phyloP scores from a whole-genome alignment of 2,329 filamentous ascomycete genomes.

The Colletotrichum siamense region DNA sequence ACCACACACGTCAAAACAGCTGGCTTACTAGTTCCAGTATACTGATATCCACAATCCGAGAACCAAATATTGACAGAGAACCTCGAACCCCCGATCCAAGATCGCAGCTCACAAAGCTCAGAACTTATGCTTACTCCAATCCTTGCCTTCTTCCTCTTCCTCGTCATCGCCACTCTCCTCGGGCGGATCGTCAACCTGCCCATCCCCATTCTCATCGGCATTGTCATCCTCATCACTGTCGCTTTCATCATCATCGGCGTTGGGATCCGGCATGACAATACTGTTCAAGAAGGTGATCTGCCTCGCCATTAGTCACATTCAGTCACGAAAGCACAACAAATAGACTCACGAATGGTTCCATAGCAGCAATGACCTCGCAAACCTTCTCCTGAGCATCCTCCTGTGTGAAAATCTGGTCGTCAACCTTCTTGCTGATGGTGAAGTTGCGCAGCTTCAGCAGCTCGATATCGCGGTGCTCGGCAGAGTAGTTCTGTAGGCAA shows the following conservation, averaged over 20 bases:
- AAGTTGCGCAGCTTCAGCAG: constrained; percentile 83
- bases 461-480: constrained; percentile 79
- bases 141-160: constrained; percentile 4
- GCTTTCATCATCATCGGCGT: constrained; percentile 44
- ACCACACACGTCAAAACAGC: background rate
- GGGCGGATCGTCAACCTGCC: background rate
- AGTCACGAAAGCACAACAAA: background rate
- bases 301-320: background rate
- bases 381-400: constrained; percentile 70
- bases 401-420: constrained; percentile 68
- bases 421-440: constrained; percentile 71
- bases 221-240: constrained; percentile 35
- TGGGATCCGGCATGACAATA: constrained; percentile 74
- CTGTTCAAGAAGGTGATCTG: constrained; percentile 76
- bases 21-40: background rate
- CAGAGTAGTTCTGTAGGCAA: constrained; percentile 68
- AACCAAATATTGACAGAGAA: background rate
- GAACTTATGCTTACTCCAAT: constrained; percentile 20
- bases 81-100: background rate
- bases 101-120: background rate
- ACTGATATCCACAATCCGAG: background rate
- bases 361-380: constrained; percentile 65
- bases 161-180: constrained; percentile 22
- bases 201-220: background rate
- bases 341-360: constrained; percentile 82